Conservation (phyloP, 1,139 yeast species). For the Wickerhamiella infanticola region DNA sequence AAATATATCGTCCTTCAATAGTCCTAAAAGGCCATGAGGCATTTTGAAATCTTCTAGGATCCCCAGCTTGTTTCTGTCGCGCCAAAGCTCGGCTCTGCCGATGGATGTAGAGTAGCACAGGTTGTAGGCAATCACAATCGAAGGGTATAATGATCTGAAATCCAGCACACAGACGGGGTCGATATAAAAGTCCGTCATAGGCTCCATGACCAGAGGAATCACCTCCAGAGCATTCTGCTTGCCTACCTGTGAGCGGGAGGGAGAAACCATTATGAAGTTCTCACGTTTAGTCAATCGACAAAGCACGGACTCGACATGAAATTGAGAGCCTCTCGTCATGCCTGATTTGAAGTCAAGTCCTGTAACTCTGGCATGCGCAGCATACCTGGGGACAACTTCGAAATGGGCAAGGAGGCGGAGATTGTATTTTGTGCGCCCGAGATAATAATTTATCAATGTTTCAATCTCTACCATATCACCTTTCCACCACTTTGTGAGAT, state of each 20-base stretch:
- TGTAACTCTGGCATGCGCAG: conserved; percentile 70
- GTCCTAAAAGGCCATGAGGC: conserved; percentile 41
- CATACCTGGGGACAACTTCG: conserved; percentile 54
- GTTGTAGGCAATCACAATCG: conserved; percentile 81
- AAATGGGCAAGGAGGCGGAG: conserved; percentile 40
- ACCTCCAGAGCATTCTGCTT: conserved; percentile 77
- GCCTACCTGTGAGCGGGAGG: conserved; percentile 67
- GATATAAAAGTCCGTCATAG: conserved; percentile 67
- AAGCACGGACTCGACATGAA: conserved; percentile 74
- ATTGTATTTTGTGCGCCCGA: conserved; percentile 34
- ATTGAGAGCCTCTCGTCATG: conserved; percentile 82
- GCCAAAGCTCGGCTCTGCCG: conserved; percentile 47
- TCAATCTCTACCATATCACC: conserved; percentile 16
- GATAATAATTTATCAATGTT: conserved; percentile 38
- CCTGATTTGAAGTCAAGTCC: conserved; percentile 88
- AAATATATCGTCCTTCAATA: conserved; percentile 38
- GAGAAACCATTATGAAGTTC: conserved; percentile 57
- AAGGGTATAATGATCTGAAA: conserved; percentile 87
- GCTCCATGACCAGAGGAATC: conserved; percentile 86
- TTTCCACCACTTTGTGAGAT: conserved; percentile 38
- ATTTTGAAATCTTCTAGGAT: conserved; percentile 32
- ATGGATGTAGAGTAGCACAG: conserved; percentile 79
- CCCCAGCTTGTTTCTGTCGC: conserved; percentile 38
- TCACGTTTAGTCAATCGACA: conserved; percentile 62
- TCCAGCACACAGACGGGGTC: conserved; percentile 83